These are phyloP conservation scores for Taiozyma sp. DNA, from an alignment of 1,139 yeast species.

Conservation along the genomic window DNA sequence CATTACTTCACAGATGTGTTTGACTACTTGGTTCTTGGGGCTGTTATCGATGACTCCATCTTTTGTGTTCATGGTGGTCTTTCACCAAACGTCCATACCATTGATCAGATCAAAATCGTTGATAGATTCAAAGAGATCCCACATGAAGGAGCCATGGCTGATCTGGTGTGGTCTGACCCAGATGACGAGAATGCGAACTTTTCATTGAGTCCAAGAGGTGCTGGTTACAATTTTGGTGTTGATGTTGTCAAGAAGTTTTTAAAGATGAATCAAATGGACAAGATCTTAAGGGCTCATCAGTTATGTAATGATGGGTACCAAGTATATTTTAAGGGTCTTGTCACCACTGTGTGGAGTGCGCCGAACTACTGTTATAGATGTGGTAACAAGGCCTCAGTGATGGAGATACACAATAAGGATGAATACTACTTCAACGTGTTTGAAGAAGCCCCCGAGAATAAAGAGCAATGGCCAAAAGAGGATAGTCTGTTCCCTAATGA, in stretches of 20 bases:
- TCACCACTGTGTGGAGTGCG: slow-evolving; percentile 97
- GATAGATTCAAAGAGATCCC: slow-evolving; percentile 94
- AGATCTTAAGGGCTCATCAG: slow-evolving; percentile 92
- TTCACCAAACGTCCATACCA: slow-evolving; percentile 90
- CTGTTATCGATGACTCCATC: slow-evolving; percentile 87
- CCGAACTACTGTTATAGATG: slow-evolving; percentile 97
- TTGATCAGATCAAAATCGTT: slow-evolving; percentile 85
- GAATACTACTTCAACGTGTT: slow-evolving; percentile 82
- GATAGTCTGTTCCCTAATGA: slow-evolving; percentile 17
- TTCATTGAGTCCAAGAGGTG: slow-evolving; percentile 91
- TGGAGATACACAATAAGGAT: slow-evolving; percentile 62
- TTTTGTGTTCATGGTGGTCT: slow-evolving; percentile 97
- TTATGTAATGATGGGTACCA: slow-evolving; percentile 95
- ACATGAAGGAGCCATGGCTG: slow-evolving; percentile 99
- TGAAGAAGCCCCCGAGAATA: slow-evolving; percentile 93
- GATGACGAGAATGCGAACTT: slow-evolving; percentile 80
- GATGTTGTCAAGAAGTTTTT: slow-evolving; percentile 88
- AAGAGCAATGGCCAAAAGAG: slow-evolving; percentile 24
- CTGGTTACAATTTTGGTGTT: slow-evolving; percentile 93
- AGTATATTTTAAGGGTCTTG: slow-evolving; percentile 82
- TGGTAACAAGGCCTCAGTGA: slow-evolving; percentile 92
- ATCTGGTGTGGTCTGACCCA: slow-evolving; percentile 97
- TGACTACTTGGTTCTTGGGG: slow-evolving; percentile 86
- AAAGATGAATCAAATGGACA: slow-evolving; percentile 69
- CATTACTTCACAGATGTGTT: slow-evolving; percentile 84